These are phyloP conservation scores for Dunaliella primolecta DNA, from an alignment of 139 green algal genomes.

Conservation along the genomic window DNA sequence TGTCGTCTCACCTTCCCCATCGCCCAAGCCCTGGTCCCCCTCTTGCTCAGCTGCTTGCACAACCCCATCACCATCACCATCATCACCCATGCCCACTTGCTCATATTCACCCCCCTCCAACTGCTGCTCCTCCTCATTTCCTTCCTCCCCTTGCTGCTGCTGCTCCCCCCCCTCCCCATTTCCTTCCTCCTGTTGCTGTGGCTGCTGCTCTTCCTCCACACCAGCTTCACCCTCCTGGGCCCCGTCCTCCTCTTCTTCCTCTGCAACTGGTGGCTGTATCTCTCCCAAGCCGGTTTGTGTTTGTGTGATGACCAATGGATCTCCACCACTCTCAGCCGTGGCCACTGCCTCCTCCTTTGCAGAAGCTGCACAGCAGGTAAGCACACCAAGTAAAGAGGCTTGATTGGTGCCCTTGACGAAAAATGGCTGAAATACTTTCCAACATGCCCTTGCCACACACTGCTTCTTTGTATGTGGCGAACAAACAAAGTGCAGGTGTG, in stretches of 20 bases:
- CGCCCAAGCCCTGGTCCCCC: background rate
- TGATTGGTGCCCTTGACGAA: background rate
- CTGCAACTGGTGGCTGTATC: background rate
- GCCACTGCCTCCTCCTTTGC: constrained; percentile 5
- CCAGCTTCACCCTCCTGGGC: too few relatives aligned
- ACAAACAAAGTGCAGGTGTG: too few relatives aligned
- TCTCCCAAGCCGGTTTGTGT: background rate
- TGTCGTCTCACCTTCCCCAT: background rate
- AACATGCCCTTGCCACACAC: too few relatives aligned
- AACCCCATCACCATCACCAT: background rate
- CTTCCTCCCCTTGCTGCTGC: too few relatives aligned
- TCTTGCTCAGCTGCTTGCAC: background rate
- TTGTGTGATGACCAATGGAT: background rate
- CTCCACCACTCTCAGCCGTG: background rate
- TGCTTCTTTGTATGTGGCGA: too few relatives aligned
- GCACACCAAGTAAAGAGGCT: background rate
- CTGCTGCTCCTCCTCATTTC: background rate
- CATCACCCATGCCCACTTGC: background rate
- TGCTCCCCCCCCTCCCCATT: background rate
- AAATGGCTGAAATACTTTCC: too few relatives aligned
- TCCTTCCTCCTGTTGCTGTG: background rate
- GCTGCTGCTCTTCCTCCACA: too few relatives aligned
- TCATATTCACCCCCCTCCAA: background rate
- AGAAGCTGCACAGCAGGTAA: background rate
- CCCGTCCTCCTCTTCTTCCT: background rate